Conservation (phyloP, 2,329 filamentous ascomycete genomes). For the Fusarium siculi region DNA sequence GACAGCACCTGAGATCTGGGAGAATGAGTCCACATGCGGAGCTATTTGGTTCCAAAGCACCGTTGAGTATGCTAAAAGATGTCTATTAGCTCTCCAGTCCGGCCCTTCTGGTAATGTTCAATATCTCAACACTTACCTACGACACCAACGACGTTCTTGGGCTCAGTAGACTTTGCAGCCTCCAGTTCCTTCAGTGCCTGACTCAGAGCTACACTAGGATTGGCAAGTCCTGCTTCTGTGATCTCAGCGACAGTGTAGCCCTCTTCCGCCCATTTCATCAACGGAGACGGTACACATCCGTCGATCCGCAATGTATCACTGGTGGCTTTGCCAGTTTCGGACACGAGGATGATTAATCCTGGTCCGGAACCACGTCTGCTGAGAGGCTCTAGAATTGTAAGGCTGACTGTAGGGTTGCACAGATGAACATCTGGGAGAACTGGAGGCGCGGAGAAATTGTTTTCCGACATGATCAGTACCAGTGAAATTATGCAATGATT, state of each 20-base stretch:
- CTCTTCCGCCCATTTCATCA: constrained; percentile 78
- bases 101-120: background rate
- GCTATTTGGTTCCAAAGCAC: constrained; percentile 34
- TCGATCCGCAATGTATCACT: constrained; percentile 31
- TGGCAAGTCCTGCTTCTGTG: constrained; percentile 5
- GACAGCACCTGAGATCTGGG: background rate
- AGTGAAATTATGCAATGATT: background rate
- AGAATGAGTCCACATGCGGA: background rate
- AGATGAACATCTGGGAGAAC: background rate
- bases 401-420: background rate
- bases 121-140: constrained; percentile 47
- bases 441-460: background rate
- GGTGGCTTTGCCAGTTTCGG: constrained; percentile 20
- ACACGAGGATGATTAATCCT: constrained; percentile 49
- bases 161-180: constrained; percentile 30
- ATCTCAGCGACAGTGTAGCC: constrained; percentile 66
- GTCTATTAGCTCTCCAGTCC: rapidly evolving
- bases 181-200: constrained; percentile 18
- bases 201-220: background rate
- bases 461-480: background rate
- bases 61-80: constrained; percentile 14
- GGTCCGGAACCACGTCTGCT: constrained; percentile 42
- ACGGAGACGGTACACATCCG: constrained; percentile 60
- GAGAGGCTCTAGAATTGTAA: background rate
- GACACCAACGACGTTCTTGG: constrained; percentile 52